Evolutionary conservation across 768 basidiomycete genomes (phyloP), one percentile per base, ranked within the genome.

Genomic region (Lentinula raphanica): DNA sequence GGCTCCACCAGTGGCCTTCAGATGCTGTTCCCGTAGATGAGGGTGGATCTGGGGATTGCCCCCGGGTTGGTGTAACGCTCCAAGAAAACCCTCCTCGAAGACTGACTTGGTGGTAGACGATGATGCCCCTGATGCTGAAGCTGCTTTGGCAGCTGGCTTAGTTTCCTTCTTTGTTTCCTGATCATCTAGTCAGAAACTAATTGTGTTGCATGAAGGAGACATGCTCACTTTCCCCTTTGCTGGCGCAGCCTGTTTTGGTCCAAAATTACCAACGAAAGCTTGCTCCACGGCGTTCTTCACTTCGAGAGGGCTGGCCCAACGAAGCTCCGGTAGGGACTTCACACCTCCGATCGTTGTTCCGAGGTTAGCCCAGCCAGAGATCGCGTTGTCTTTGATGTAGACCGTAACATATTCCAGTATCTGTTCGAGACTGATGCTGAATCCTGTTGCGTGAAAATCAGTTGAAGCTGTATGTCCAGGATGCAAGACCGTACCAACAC

Each of bases 31-130:
- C 46, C 89, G 88, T 53, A 97, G 83, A 51, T 81, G 78, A 3
- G 87, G 81, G 58, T 86, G 80, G 39, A 90, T 80, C 71, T 99
- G 97, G 23, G 90, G 87, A 73, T 98, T 99, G 67, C 80, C 94
- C 42, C 97, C 97, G 8, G 94, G 92, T 67, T 87, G 93, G 69
- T 99, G 95, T 28, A 99, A 84, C 56, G 83, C 78, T 1, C 93
- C 93, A 12, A 99, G 83, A 76, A 96, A 98, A 3, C 97, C 97
- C 68, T 96, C 93, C 60, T 91, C 87, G 67, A 98, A 99, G 23
- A 98, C 89, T 1, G 86, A 74, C 63, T 81, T 87, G 66, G 77
- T 68, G 59, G 76, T 59, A 2, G 71, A 65, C 3, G 74, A 65
- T 13, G 75, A 71, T 2, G 76, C 68, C 9, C 74, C 66, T 23